These are phyloP conservation scores for Naganishia vaughanmartiniae DNA, from an alignment of 768 basidiomycete species.

Conservation along the genomic window DNA sequence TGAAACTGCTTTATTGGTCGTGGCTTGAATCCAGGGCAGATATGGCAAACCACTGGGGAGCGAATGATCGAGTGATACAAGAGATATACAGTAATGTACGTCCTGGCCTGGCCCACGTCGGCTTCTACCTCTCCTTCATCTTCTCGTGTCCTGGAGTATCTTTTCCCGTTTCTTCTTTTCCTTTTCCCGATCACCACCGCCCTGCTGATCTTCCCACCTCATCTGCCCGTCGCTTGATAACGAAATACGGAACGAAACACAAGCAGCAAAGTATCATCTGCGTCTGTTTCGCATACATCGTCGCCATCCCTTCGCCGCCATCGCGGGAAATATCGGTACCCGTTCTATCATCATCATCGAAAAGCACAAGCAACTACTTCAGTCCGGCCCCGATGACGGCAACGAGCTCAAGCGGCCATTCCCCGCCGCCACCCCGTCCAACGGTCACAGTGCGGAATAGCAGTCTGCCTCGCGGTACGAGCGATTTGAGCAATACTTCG, in stretches of 20 bases:
- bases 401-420: not conserved
- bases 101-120: not conserved
- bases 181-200: too few relatives aligned
- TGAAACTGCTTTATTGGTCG: too few relatives aligned
- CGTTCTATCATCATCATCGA: too few relatives aligned
- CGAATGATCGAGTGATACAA: constrained; percentile 1
- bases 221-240: too few relatives aligned
- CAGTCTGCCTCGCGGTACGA: not conserved
- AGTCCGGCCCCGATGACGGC: not conserved
- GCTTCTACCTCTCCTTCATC: not conserved
- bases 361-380: too few relatives aligned
- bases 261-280: constrained; percentile 2
- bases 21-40: not conserved
- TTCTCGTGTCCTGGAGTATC: too few relatives aligned
- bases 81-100: constrained; percentile 23
- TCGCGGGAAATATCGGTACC: not conserved
- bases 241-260: too few relatives aligned
- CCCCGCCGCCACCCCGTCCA: too few relatives aligned
- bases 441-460: not conserved
- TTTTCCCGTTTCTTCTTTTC: too few relatives aligned
- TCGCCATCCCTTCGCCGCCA: not conserved
- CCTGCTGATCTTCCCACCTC: too few relatives aligned
- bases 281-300: constrained; percentile 12
- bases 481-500: not conserved
- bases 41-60: constrained; percentile 22